Evolutionary conservation across 2,329 filamentous ascomycete species (phyloP), one percentile per base, ranked within the genome.

Genomic region (Fusarium clavum): DNA sequence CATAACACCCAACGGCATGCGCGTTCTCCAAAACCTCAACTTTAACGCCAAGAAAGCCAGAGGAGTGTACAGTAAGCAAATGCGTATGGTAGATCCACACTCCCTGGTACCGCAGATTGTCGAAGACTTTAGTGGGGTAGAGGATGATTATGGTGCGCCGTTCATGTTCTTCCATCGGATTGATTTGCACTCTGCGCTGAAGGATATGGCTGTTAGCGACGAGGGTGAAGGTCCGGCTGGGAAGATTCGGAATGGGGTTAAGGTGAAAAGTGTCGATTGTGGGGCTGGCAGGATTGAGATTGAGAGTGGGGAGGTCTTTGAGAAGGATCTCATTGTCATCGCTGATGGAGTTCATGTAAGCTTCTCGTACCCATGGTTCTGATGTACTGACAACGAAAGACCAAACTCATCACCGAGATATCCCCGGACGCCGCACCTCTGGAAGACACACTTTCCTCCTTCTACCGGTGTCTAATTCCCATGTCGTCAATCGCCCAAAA

Each of bases 381-480:
- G n/a, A n/a, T n/a, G n/a, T n/a, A n/a, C n/a, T n/a, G n/a, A n/a
- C n/a, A n/a, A n/a, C n/a, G n/a, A n/a, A n/a, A n/a, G 60, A 61
- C 57, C 2, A 45, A 24, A 14, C 14, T 62, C 14, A 20, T 62
- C 22, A 5, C 20, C 9, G 4, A 41, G 3, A 29, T 55, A 2
- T 18, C 27, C 0, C 22, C 41, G 3, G 9, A 41, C 0, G 8
- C 24, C 2, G 2, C 4, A 2, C 18, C 20, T 3, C 46, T 62
- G 0, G 14, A 62, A 29, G 46, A 55, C 0, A 16, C 43, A 6
- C 34, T 51, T 8, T 64, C 16, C 1, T 64, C 58, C 0, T 64
- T 64, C 11, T 64, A 64, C n/a, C 58, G 58, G 3, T 64, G 49
- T 20, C n/a, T 64, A 1, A 64, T 64, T 0, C 61, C 58, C 0